These are phyloP conservation scores for Exophiala sideris DNA, from an alignment of 2,329 filamentous ascomycete genomes.

Conservation along the genomic window DNA sequence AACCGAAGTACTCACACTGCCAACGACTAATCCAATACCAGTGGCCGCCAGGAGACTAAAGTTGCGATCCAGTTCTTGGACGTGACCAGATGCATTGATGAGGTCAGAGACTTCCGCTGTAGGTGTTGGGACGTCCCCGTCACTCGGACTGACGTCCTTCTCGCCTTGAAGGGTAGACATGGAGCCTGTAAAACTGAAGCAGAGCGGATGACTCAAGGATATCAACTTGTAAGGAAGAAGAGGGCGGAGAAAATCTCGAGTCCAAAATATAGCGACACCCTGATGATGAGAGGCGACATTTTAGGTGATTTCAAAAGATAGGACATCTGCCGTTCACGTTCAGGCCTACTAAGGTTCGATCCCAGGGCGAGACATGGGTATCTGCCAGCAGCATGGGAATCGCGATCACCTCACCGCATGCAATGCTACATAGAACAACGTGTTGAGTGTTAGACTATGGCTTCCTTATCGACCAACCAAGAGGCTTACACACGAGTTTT, in stretches of 20 bases:
- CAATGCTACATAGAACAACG: too few species aligned
- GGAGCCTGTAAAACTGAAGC: neutral
- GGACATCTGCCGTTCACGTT: too few species aligned
- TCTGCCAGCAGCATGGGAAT: too few species aligned
- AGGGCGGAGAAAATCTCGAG: too few species aligned
- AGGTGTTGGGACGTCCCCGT: neutral
- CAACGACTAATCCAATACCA: conserved; percentile 59
- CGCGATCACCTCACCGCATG: too few species aligned
- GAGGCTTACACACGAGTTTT: neutral
- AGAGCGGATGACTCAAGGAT: neutral
- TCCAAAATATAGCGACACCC: neutral
- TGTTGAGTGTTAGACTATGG: too few species aligned
- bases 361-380: too few species aligned
- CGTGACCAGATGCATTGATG: conserved; percentile 62
- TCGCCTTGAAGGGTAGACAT: conserved; percentile 10
- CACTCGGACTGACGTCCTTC: neutral
- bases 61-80: conserved; percentile 61
- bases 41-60: conserved; percentile 60
- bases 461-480: neutral
- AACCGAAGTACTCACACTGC: conserved; percentile 57
- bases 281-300: too few species aligned
- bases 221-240: too few species aligned
- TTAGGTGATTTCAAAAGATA: too few species aligned
- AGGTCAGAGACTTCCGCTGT: conserved; percentile 10
- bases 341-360: too few species aligned